Evolutionary conservation across 2,329 filamentous ascomycete genomes (phyloP).

Genomic region (Nemania sp.): DNA sequence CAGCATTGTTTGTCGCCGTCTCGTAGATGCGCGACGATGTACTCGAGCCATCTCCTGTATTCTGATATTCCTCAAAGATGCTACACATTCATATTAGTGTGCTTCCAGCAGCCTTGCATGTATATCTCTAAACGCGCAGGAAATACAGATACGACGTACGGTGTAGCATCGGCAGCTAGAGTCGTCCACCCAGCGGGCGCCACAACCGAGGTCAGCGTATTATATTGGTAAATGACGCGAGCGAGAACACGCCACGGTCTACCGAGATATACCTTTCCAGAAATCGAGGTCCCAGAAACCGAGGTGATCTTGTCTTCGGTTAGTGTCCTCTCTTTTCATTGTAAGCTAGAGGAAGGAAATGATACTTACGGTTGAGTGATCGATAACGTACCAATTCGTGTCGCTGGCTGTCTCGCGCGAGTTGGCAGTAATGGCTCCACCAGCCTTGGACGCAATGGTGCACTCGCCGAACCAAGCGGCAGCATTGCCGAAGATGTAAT

Average conservation of each 20-base stretch:
- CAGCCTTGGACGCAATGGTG: slow-evolving; percentile 23
- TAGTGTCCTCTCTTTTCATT: not conserved
- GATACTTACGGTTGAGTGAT: slow-evolving; percentile 15
- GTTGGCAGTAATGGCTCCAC: slow-evolving; percentile 18
- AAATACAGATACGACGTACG: not conserved
- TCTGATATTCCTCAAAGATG: slow-evolving; percentile 18
- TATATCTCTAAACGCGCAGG: not conserved
- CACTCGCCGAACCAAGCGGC: slow-evolving; percentile 23
- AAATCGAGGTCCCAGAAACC: slow-evolving; percentile 3
- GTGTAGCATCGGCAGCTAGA: slow-evolving; percentile 15
- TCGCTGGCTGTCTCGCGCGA: slow-evolving; percentile 9
- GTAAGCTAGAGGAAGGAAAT: not conserved
- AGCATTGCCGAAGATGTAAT: slow-evolving; percentile 23
- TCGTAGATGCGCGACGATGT: slow-evolving; percentile 6
- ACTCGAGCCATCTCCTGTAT: slow-evolving; percentile 17
- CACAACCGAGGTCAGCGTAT: slow-evolving; percentile 11
- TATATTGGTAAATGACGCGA: slow-evolving; percentile 24
- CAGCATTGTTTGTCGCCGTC: slow-evolving; percentile 1
- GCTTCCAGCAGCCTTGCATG: not conserved
- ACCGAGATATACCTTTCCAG: slow-evolving; percentile 10
- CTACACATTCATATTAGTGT: not conserved
- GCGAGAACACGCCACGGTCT: slow-evolving; percentile 21
- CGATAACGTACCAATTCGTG: slow-evolving; percentile 17
- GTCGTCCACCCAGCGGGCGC: slow-evolving; percentile 18
- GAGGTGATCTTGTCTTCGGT: slow-evolving; percentile 15